These are phyloP conservation scores for Mycena sanguinolenta DNA, from an alignment of 768 basidiomycete genomes.

Conservation along the genomic window DNA sequence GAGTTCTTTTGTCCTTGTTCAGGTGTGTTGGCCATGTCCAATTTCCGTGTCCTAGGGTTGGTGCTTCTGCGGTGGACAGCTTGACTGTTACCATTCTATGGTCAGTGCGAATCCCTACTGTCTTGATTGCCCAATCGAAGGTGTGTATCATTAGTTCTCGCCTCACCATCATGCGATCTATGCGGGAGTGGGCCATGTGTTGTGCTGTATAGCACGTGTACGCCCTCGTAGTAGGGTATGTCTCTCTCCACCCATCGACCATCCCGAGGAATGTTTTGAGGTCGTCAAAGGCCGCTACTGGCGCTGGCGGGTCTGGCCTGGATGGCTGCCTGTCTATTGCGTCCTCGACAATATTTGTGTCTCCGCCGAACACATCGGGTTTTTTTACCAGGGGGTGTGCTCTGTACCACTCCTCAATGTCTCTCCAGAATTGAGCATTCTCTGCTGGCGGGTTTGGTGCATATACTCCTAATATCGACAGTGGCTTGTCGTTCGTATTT, in stretches of 20 bases:
- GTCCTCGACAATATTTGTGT: constrained; percentile 39
- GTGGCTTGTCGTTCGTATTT: constrained; percentile 24
- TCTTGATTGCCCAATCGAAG: background rate
- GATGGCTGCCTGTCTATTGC: constrained; percentile 34
- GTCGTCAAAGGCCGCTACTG: background rate
- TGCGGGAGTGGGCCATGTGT: background rate
- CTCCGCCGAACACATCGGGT: constrained; percentile 35
- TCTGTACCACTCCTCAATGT: background rate
- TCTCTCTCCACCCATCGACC: constrained; percentile 37
- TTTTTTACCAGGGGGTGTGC: background rate
- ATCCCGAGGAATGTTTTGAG: constrained; percentile 14
- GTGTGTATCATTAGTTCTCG: background rate
- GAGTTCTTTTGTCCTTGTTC: background rate
- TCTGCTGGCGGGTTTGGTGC: constrained; percentile 33
- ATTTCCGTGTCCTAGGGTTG: background rate
- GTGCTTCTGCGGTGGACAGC: background rate
- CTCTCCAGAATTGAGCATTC: constrained; percentile 35
- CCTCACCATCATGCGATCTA: background rate
- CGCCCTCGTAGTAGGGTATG: constrained; percentile 1
- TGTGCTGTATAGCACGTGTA: background rate
- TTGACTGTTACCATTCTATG: background rate
- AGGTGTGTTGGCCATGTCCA: background rate
- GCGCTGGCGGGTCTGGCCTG: background rate
- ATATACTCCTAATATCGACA: constrained; percentile 28
- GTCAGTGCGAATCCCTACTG: background rate